These are phyloP conservation scores for Yamadazyma nakazawae DNA, from an alignment of 805 yeast genomes.

Conservation along the genomic window DNA sequence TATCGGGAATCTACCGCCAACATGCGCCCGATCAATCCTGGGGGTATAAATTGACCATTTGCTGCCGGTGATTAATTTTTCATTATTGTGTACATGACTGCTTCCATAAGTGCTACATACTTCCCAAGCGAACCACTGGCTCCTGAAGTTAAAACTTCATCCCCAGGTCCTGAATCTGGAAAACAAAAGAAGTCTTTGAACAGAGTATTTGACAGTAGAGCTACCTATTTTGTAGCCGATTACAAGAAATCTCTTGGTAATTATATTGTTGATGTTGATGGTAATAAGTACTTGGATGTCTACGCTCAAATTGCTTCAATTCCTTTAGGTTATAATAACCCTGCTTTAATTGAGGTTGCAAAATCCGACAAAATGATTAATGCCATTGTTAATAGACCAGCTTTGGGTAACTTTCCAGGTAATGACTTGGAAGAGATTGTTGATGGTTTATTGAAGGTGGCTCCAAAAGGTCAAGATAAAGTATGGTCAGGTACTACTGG, in stretches of 20 bases:
- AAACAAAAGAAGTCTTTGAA: slow-evolving; percentile 52
- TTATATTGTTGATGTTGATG: slow-evolving; percentile 78
- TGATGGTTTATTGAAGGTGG: slow-evolving; percentile 51
- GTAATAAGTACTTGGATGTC: slow-evolving; percentile 68
- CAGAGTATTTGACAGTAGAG: slow-evolving; percentile 65
- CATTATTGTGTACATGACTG: slow-evolving; percentile 2
- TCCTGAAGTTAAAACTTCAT: slow-evolving; percentile 59
- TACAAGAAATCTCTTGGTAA: slow-evolving; percentile 74
- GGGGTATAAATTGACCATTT: slow-evolving; percentile 1
- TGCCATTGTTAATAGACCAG: slow-evolving; percentile 80
- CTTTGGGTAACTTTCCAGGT: slow-evolving; percentile 79
- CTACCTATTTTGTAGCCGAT: slow-evolving; percentile 74
- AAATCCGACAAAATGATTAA: slow-evolving; percentile 64
- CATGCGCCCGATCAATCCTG: neutral
- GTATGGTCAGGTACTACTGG: slow-evolving; percentile 83
- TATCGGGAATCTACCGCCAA: slow-evolving; percentile 5
- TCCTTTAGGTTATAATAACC: slow-evolving; percentile 84
- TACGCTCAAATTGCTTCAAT: slow-evolving; percentile 85
- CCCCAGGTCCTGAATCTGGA: slow-evolving; percentile 77
- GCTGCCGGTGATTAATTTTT: neutral
- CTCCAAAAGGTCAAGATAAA: slow-evolving; percentile 73
- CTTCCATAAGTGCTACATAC: slow-evolving; percentile 50
- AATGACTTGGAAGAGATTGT: slow-evolving; percentile 59
- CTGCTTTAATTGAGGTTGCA: slow-evolving; percentile 66
- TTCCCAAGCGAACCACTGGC: slow-evolving; percentile 79